Base-by-base conservation (phyloP, 495 filamentous ascomycete genomes). In the Aspergillus egyptiacus region DNA sequence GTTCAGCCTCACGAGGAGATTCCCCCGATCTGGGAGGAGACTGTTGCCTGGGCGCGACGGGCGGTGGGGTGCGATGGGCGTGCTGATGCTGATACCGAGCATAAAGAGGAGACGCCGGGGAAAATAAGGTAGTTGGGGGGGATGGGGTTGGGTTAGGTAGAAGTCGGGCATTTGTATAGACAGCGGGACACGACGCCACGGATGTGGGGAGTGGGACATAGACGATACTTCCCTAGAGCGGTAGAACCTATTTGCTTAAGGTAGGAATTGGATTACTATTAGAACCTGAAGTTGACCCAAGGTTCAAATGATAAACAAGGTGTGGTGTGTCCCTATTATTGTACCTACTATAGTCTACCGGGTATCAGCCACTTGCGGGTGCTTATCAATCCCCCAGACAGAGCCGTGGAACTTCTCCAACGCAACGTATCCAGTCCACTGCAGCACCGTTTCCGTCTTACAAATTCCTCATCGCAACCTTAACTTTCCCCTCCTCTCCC, bases 21-120 rank as follows among this genome's bases (percentile, higher is more conserved):
- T 25, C 66, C 68, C 0, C 32, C 48, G 6, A 53, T 54, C 11
- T 71, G 66, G 68, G 20, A 10, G 6, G 61, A 64, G 11, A 68
- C 56, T 6, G 55, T 70, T 20, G 41, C 55, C n/a, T 71, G 68
- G 68, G 60, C 66, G 15, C 57, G 50, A 44, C 24, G 50, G 4
- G 63, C 50, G 1, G 61, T 62, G 13, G 61, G 1, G 57, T 62
- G 15, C 58, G 54, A 6, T 50, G 56, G 8, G 42, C 59, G 22
- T 38, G 10, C 28, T 41, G 15, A 37, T 40, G 33, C 20, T 11
- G 27, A 43, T n/a, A 17, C n/a, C n/a, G n/a, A n/a, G 15, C n/a
- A 31, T 9, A 44, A 20, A 11, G 27, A n/a, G 27, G 23, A 32
- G 27, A 19, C n/a, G n/a, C n/a, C n/a, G n/a, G n/a, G n/a, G n/a